Evolutionary conservation across 2,329 filamentous ascomycete genomes (phyloP), one percentile per base, ranked within the genome.

Genomic region (Aspergillus fijiensis): DNA sequence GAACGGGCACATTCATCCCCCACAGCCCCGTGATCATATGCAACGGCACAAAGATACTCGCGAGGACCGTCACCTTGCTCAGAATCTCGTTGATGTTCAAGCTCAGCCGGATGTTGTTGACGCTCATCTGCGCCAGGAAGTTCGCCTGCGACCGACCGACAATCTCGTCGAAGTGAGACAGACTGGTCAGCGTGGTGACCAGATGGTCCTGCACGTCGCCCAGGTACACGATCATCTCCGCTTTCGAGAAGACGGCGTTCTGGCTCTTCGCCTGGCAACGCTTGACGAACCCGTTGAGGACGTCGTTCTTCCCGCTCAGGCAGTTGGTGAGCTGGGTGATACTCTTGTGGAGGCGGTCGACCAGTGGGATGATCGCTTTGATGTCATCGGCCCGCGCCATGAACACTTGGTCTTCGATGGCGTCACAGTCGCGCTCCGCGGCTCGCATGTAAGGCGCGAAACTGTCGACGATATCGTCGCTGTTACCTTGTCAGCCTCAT

Each of bases 171-270:
- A 96, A 96, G 72, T 98, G 94, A 0, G 86, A 85, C 63, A 99
- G 79, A 75, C 95, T 97, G 67, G 90, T 93, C 84, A 96, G 92
- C 89, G 97, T 98, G 23, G 95, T 99, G 54, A 98, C 90, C 49
- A 98, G 92, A 83, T 99, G 95, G 76, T 99, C 95, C 76, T 99
- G 95, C 63, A 98, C 96, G 77, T 99, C 95, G 68, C 91, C 91
- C 21, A 99, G 86, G 72, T 98, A 99, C 70, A 98, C 85, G 35
- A 93, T 92, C 59, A 98, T 95, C 70, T 98, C 94, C 78, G 95
- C 94, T 19, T 92, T 90, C 1, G 95, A 94, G 2, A 94, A 96
- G 47, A 97, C 89, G 65, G 91, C 89, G 79, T 95, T 96, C 65
- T 95, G 91, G 70, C 96, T 92, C 72, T 67, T 60, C 0, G 67